phyloP scores from a whole-genome alignment of 805 yeast species.

The Candida multigemmis region DNA sequence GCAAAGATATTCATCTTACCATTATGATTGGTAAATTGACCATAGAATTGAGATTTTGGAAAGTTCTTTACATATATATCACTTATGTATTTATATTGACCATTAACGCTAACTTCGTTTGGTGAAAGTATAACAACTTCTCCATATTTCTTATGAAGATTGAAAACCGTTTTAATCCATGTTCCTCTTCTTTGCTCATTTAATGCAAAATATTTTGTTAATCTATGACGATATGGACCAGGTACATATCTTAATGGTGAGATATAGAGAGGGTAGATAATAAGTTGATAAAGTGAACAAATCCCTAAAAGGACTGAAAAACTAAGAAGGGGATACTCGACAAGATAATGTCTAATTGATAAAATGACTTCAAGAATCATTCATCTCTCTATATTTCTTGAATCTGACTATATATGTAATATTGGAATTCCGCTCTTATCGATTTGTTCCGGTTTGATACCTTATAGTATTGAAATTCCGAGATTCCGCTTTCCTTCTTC shows the following conservation, averaged over 20 bases:
- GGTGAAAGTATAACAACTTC: constrained; percentile 57
- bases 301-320: too few species aligned
- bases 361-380: too few species aligned
- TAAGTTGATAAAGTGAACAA: constrained; percentile 22
- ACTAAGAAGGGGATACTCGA: too few species aligned
- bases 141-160: constrained; percentile 49
- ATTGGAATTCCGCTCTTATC: too few species aligned
- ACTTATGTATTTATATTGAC: constrained; percentile 38
- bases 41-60: constrained; percentile 51
- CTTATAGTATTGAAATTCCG: too few species aligned
- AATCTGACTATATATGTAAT: too few species aligned
- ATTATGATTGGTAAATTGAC: constrained; percentile 52
- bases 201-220: constrained; percentile 26
- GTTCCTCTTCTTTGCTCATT: constrained; percentile 36
- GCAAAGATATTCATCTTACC: constrained; percentile 48
- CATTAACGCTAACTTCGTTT: constrained; percentile 48
- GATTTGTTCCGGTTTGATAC: too few species aligned
- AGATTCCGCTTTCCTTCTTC: too few species aligned
- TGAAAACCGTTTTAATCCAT: constrained; percentile 32
- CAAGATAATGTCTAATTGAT: too few species aligned
- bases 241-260: constrained; percentile 47
- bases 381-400: too few species aligned
- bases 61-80: constrained; percentile 49
- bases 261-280: constrained; percentile 37
- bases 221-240: constrained; percentile 47